Base-by-base conservation (phyloP, 495 filamentous ascomycete genomes). In the Penicillium diatomitis region DNA sequence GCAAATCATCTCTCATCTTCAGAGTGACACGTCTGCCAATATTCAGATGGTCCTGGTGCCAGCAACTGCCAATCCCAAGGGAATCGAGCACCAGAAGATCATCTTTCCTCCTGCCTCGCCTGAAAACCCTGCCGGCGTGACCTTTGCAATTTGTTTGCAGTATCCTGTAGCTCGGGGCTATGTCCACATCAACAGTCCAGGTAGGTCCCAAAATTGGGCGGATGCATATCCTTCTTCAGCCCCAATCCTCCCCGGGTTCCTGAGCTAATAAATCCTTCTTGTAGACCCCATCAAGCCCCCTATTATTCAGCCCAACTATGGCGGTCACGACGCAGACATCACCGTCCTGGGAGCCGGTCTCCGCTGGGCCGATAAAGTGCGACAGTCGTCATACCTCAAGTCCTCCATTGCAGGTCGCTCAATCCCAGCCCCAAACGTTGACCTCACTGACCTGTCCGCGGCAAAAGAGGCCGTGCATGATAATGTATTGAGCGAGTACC, bases 141-240 rank as follows among this genome's bases (percentile, higher is more conserved):
- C 56, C 0, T 41, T 58, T 5, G 59, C 52, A 0, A 33, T 54
- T 4, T 62, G 59, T 40, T 32, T 65, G 33, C 56, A 65, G 40
- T 65, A 64, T 34, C 64, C 64, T 1, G 70, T 77, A 20, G 78
- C 78, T 0, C 74, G 79, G 4, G 80, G 80, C 3, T 72, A 55
- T 11, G 72, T 81, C 35, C 80, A 83, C 57, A 79, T 81, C 40
- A 53, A 56, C 0, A 67, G 61, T 11, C 29, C 64, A 5, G 61
- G 60, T 46, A 47, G 38, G 49, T 34, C 12, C 20, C 11, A 20
- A 20, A 2, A 20, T 20, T 20, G 20, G 20, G 20, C 20, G 20
- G 20, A 20, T 20, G 20, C 20, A 20, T 20, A 20, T 20, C 20
- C 20, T 20, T 20, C 20, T 20, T 20, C 20, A 20, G 20, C 20